These are phyloP conservation scores for Anisodus acutangulus DNA, from an alignment of 257 asterid species.

Conservation along the genomic window DNA sequence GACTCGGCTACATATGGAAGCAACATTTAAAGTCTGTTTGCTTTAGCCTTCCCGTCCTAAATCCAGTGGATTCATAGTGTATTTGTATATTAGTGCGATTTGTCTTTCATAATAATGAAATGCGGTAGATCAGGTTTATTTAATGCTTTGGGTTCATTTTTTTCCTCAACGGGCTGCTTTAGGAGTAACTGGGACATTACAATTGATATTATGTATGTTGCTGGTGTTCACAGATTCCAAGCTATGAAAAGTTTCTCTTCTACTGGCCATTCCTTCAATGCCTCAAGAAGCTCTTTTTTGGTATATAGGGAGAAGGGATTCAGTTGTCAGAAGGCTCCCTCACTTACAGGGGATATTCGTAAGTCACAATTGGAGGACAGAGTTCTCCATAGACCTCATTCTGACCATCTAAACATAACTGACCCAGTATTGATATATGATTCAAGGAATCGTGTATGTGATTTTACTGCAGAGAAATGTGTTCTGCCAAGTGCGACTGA, in stretches of 20 bases:
- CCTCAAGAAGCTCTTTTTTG: slow-evolving; percentile 35
- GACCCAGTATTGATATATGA: slow-evolving; percentile 41
- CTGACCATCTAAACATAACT: slow-evolving; percentile 35
- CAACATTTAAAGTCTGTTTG: not conserved
- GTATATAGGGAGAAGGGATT: slow-evolving; percentile 39
- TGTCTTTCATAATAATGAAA: slow-evolving; percentile 19
- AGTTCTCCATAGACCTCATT: slow-evolving; percentile 38
- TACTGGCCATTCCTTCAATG: slow-evolving; percentile 44
- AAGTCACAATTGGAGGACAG: slow-evolving; percentile 39
- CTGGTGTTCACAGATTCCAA: slow-evolving; percentile 57
- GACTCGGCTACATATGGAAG: not conserved
- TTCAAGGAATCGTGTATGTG: slow-evolving; percentile 41
- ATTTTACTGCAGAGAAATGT: slow-evolving; percentile 40
- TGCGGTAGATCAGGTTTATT: slow-evolving; percentile 18
- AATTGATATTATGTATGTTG: slow-evolving; percentile 15
- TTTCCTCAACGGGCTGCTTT: not conserved
- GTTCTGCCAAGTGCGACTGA: slow-evolving; percentile 46
- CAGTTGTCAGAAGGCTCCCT: slow-evolving; percentile 45
- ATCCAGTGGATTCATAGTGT: slow-evolving; percentile 4
- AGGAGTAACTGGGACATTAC: not conserved
- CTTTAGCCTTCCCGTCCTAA: not conserved
- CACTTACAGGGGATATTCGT: slow-evolving; percentile 33
- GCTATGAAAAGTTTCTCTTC: slow-evolving; percentile 44
- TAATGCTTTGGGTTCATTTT: not conserved
- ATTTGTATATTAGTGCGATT: not conserved